Percentiles rank a stretch among this genome's conserved stretches.
Conservation (phyloP, 495 filamentous ascomycete species). For the Tuber microsphaerosporum region DNA sequence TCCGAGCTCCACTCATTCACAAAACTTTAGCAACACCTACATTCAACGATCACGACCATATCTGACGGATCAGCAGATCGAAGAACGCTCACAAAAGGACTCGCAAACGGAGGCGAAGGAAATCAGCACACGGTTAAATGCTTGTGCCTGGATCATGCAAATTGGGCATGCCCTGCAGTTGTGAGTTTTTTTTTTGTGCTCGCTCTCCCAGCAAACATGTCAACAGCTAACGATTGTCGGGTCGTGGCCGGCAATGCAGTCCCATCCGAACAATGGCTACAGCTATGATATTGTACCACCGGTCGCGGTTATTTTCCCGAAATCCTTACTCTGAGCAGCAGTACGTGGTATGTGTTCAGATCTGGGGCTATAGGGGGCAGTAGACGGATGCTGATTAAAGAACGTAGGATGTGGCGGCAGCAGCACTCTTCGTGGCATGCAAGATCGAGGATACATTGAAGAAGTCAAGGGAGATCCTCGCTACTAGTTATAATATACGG, state of each 20-base stretch:
- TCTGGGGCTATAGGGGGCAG: background rate
- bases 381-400: conserved; percentile 28
- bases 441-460: conserved; percentile 97
- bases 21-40: conserved; percentile 37
- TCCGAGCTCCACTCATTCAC: conserved; percentile 16
- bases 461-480: conserved; percentile 88
- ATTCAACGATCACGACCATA: conserved; percentile 41
- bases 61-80: conserved; percentile 40
- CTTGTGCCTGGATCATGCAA: conserved; percentile 39
- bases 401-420: conserved; percentile 69
- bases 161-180: conserved; percentile 39
- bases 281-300: conserved; percentile 40
- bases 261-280: conserved; percentile 41
- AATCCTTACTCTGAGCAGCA: conserved; percentile 39
- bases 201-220: background rate
- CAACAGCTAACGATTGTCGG: background rate
- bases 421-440: conserved; percentile 83
- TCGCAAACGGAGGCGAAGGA: conserved; percentile 37
- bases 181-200: conserved; percentile 17
- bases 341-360: conserved; percentile 46
- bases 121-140: conserved; percentile 31
- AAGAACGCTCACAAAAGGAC: conserved; percentile 30
- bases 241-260: conserved; percentile 11
- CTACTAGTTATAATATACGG: conserved; percentile 80
- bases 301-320: conserved; percentile 39